Percentiles rank a stretch among this genome's conserved stretches.
Conservation (phyloP, 805 yeast genomes). For the Ogataea zsoltii region DNA sequence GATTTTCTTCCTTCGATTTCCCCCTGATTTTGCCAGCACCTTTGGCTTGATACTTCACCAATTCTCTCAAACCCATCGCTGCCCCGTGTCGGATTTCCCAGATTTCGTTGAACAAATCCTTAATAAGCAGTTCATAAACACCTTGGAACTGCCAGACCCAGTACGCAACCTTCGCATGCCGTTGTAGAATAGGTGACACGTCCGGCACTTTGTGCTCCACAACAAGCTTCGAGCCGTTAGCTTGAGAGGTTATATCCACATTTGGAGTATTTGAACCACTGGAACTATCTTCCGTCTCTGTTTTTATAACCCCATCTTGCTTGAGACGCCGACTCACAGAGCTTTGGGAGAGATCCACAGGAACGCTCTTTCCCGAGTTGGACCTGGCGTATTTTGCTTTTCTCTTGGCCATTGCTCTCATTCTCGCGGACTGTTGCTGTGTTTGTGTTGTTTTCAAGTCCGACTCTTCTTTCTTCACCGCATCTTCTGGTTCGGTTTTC, state of each 20-base stretch:
- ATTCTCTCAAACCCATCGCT: constrained; percentile 86
- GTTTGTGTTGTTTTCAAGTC: constrained; percentile 8
- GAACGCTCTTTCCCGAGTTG: constrained; percentile 42
- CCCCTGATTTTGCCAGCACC: constrained; percentile 84
- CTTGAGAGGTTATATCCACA: constrained; percentile 67
- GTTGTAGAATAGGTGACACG: constrained; percentile 65
- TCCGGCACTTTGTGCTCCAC: constrained; percentile 74
- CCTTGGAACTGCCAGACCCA: constrained; percentile 95
- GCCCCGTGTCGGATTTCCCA: constrained; percentile 99
- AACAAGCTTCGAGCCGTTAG: constrained; percentile 78
- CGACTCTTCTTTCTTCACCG: constrained; percentile 8
- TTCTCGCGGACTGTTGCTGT: constrained; percentile 62
- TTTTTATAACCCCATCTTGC: constrained; percentile 38
- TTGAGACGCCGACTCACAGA: constrained; percentile 60
- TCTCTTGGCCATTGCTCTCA: constrained; percentile 93
- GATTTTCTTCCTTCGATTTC: constrained; percentile 60
- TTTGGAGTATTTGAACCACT: constrained; percentile 29
- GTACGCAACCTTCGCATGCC: constrained; percentile 70
- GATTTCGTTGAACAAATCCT: constrained; percentile 75
- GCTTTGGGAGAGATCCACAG: constrained; percentile 72
- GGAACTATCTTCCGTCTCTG: constrained; percentile 15
- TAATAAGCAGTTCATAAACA: constrained; percentile 75
- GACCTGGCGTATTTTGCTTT: constrained; percentile 74
- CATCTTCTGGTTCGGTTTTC: constrained; percentile 9
- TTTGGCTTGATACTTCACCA: constrained; percentile 75